A percentile compares a stretch with the other conserved stretches of the same genome.
These are phyloP conservation scores for Zymoseptoria ardabiliae DNA, from an alignment of 2,329 filamentous ascomycete genomes.

Conservation along the genomic window DNA sequence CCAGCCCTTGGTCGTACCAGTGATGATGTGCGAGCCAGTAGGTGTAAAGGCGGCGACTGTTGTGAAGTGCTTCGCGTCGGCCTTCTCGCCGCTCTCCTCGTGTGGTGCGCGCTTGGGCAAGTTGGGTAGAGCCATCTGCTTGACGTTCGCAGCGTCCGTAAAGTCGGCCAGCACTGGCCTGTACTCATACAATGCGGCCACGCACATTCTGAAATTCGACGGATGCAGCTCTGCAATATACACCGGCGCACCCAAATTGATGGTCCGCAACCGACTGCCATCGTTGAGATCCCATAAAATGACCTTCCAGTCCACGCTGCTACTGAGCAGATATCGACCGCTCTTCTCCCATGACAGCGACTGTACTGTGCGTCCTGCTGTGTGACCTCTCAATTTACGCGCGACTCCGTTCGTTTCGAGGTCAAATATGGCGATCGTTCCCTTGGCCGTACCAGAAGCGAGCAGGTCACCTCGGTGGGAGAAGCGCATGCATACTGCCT, in stretches of 20 bases:
- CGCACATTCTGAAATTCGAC: constrained; percentile 76
- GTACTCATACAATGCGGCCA: constrained; percentile 89
- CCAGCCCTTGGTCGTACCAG: constrained; percentile 91
- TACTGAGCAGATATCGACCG: constrained; percentile 83
- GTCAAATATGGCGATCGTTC: constrained; percentile 92
- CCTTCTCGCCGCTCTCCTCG: constrained; percentile 71
- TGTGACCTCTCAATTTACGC: constrained; percentile 87
- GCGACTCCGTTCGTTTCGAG: constrained; percentile 96
- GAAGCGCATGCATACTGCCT: constrained; percentile 69
- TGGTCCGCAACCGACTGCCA: constrained; percentile 65
- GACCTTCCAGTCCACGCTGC: constrained; percentile 93
- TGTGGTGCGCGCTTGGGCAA: constrained; percentile 66
- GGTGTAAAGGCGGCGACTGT: constrained; percentile 86
- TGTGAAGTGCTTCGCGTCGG: constrained; percentile 91
- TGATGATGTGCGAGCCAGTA: constrained; percentile 78
- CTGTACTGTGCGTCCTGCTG: constrained; percentile 68
- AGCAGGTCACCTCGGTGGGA: constrained; percentile 91
- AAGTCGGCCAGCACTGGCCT: constrained; percentile 78
- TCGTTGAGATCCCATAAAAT: constrained; percentile 88
- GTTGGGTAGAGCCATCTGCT: constrained; percentile 66
- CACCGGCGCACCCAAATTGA: constrained; percentile 85
- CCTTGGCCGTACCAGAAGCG: constrained; percentile 83
- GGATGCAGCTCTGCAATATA: constrained; percentile 96
- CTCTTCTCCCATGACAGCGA: constrained; percentile 92
- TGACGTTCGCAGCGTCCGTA: constrained; percentile 46